phyloP scores from a whole-genome alignment of 2,329 filamentous ascomycete genomes.

The Penicillium janthinellum region DNA sequence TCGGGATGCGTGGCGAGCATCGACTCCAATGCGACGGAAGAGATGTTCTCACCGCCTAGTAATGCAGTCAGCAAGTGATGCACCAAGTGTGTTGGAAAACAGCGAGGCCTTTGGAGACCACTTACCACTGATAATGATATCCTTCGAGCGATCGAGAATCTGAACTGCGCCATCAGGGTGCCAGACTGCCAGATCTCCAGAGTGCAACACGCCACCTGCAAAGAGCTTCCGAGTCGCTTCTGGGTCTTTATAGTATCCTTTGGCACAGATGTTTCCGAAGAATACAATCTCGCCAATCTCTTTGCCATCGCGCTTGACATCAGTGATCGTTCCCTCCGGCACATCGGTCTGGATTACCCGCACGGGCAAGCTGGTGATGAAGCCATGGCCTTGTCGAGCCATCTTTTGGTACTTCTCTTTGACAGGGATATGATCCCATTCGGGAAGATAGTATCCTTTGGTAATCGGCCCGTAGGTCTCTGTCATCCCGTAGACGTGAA shows the following conservation, averaged over 20 bases:
- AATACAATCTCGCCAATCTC: slow-evolving; percentile 87
- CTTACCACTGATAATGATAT: slow-evolving; percentile 93
- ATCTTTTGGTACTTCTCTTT: slow-evolving; percentile 84
- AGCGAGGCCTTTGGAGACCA: background rate
- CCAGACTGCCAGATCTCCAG: slow-evolving; percentile 90
- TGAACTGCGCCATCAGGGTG: slow-evolving; percentile 88
- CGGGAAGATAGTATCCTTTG: slow-evolving; percentile 83
- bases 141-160: slow-evolving; percentile 91
- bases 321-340: slow-evolving; percentile 64
- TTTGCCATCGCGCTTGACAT: slow-evolving; percentile 69
- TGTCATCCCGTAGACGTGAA: slow-evolving; percentile 86
- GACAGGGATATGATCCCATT: slow-evolving; percentile 73
- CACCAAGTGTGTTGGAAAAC: background rate
- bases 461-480: slow-evolving; percentile 96
- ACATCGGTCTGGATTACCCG: slow-evolving; percentile 81
- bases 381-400: slow-evolving; percentile 92
- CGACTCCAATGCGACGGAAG: slow-evolving; percentile 84
- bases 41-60: slow-evolving; percentile 92
- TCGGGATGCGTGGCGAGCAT: slow-evolving; percentile 87
- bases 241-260: slow-evolving; percentile 87
- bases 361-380: slow-evolving; percentile 77
- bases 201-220: slow-evolving; percentile 81
- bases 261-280: slow-evolving; percentile 85
- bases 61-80: slow-evolving; percentile 1
- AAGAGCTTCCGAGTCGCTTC: slow-evolving; percentile 87